Conservation (phyloP, 2,329 filamentous ascomycete genomes). For the Colletotrichum orbiculare region DNA sequence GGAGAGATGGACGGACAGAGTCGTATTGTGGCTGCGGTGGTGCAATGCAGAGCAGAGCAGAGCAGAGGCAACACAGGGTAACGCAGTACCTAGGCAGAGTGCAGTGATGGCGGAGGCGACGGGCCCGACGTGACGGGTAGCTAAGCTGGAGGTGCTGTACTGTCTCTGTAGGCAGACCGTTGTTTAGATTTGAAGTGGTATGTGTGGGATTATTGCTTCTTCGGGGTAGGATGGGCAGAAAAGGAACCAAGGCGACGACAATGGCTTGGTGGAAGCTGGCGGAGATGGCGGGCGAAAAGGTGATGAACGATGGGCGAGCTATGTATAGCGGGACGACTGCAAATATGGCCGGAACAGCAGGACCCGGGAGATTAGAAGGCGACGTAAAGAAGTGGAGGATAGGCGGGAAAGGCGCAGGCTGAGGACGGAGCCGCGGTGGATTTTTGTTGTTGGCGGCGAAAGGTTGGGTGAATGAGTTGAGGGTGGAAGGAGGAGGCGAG, state of each 20-base stretch:
- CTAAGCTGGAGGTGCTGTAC: neutral
- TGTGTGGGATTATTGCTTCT: constrained; percentile 17
- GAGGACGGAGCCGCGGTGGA: constrained; percentile 3
- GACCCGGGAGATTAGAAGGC: neutral
- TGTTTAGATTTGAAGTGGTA: constrained; percentile 7
- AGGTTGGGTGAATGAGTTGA: neutral
- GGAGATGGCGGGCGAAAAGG: constrained; percentile 12
- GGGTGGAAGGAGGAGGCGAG: constrained; percentile 1
- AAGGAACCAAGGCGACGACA: neutral
- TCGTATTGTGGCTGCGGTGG: constrained; percentile 27
- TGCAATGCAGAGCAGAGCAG: no score
- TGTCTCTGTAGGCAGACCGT: constrained; percentile 2
- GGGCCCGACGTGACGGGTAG: neutral
- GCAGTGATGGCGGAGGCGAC: constrained; percentile 16
- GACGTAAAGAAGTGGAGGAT: constrained; percentile 6
- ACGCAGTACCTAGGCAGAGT: neutral
- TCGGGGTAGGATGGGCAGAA: constrained; percentile 6
- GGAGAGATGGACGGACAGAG: constrained; percentile 7
- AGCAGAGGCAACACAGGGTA: no score
- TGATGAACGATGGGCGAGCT: neutral
- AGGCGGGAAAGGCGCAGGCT: constrained; percentile 5
- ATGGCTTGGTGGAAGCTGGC: neutral
- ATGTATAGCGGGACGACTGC: neutral
- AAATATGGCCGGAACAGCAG: neutral
- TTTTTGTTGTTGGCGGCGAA: neutral